Conservation (phyloP, 768 basidiomycete genomes). For the Suillus subaureus region DNA sequence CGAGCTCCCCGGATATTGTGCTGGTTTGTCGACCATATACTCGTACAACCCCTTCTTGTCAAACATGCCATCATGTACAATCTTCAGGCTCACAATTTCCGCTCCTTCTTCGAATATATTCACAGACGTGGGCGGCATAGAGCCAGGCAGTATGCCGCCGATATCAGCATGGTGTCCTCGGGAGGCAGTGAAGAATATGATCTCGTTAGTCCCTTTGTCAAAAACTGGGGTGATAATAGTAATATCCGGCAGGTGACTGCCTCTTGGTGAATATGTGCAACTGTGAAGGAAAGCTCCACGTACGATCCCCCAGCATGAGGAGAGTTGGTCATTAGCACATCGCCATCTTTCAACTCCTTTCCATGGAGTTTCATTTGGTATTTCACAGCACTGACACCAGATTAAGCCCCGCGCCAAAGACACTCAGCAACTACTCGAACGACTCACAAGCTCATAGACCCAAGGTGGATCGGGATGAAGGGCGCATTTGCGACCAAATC, state of each 20-base stretch:
- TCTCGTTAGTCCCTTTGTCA: slow-evolving; percentile 57
- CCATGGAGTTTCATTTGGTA: slow-evolving; percentile 85
- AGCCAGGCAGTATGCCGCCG: slow-evolving; percentile 89
- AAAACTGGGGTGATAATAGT: slow-evolving; percentile 96
- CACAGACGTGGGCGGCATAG: slow-evolving; percentile 93
- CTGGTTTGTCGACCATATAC: slow-evolving; percentile 82
- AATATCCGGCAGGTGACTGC: slow-evolving; percentile 81
- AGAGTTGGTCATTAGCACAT: slow-evolving; percentile 92
- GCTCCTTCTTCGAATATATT: slow-evolving; percentile 95
- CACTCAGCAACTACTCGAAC: background rate
- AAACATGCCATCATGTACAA: slow-evolving; percentile 82
- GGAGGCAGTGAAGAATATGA: slow-evolving; percentile 93
- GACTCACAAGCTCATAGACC: slow-evolving; percentile 88
- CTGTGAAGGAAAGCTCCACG: slow-evolving; percentile 34
- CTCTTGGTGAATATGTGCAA: background rate
- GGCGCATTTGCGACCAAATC: slow-evolving; percentile 95
- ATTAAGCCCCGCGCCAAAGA: background rate
- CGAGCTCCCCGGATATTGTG: slow-evolving; percentile 80
- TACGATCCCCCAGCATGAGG: slow-evolving; percentile 88
- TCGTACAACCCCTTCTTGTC: slow-evolving; percentile 73
- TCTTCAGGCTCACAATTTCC: slow-evolving; percentile 87
- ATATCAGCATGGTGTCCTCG: slow-evolving; percentile 95
- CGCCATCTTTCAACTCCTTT: slow-evolving; percentile 77
- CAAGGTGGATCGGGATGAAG: slow-evolving; percentile 85
- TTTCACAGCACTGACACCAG: slow-evolving; percentile 67